Conservation (phyloP, 208 protist species). For the Trypanosoma boissoni region DNA sequence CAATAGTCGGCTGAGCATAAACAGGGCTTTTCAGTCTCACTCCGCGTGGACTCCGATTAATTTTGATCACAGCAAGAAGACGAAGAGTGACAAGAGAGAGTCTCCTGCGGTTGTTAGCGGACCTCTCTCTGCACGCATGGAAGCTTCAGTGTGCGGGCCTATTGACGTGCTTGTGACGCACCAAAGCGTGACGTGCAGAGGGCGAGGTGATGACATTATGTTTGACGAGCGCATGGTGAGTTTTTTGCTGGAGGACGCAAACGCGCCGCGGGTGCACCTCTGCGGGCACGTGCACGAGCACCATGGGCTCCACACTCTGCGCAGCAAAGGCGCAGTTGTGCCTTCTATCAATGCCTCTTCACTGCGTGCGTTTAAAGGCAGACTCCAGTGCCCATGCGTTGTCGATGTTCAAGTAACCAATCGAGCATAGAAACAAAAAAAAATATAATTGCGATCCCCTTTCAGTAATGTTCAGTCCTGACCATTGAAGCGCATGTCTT, state of each 20-base stretch:
- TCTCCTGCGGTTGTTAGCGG: too few relatives aligned
- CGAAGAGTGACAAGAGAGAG: neutral
- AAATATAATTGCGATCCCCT: neutral
- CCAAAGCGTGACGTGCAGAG: slow-evolving; percentile 31
- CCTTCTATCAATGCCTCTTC: slow-evolving; percentile 58
- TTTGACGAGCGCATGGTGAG: slow-evolving; percentile 29
- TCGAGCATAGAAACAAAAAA: neutral
- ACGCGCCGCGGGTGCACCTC: slow-evolving; percentile 37
- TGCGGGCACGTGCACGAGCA: slow-evolving; percentile 54
- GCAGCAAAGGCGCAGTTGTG: slow-evolving; percentile 24
- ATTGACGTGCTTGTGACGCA: slow-evolving; percentile 61
- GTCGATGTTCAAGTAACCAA: slow-evolving; percentile 36
- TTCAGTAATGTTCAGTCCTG: too few relatives aligned
- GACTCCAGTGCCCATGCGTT: slow-evolving; percentile 35
- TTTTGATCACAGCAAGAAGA: neutral
- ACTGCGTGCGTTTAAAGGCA: slow-evolving; percentile 16
- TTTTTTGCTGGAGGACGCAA: slow-evolving; percentile 32
- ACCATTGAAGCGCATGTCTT: too few relatives aligned
- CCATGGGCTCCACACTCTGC: slow-evolving; percentile 42
- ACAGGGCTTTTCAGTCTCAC: slow-evolving; percentile 45
- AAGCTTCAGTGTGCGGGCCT: slow-evolving; percentile 29
- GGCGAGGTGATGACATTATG: slow-evolving; percentile 9
- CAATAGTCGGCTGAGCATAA: slow-evolving; percentile 53
- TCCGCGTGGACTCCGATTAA: slow-evolving; percentile 14
- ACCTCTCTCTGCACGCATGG: slow-evolving; percentile 23